Conservation (phyloP, 2,329 filamentous ascomycete species). For the Rhexocercosporidium sp. region DNA sequence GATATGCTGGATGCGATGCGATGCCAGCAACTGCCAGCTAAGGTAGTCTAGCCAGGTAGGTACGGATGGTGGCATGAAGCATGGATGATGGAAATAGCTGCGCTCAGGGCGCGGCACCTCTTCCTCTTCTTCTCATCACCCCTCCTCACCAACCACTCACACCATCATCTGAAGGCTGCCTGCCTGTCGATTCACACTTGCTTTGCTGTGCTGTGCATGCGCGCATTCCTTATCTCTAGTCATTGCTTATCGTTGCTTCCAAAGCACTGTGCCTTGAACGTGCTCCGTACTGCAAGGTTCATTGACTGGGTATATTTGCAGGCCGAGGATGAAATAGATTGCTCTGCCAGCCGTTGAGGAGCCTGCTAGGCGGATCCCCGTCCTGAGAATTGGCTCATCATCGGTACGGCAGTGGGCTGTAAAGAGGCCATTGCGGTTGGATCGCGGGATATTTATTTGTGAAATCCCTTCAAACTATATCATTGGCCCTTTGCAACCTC, state of each 20-base stretch:
- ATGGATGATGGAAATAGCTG: neutral
- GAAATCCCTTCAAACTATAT: too few relatives aligned
- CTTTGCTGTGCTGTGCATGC: neutral
- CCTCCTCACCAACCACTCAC: neutral
- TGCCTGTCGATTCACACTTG: neutral
- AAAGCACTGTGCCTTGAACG: constrained; percentile 14
- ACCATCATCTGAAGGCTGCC: neutral
- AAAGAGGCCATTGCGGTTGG: neutral
- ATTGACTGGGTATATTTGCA: neutral
- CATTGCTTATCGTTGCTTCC: constrained; percentile 6
- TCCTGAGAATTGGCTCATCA: neutral
- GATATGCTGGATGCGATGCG: neutral
- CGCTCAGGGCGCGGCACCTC: neutral
- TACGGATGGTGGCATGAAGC: neutral
- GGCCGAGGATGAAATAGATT: constrained; percentile 2
- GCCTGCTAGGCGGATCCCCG: neutral
- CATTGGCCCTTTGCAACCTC: neutral
- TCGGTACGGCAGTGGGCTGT: neutral
- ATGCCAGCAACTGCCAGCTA: neutral
- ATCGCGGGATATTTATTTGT: neutral
- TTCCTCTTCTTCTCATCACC: neutral
- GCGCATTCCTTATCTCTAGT: constrained; percentile 9
- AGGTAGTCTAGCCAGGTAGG: neutral
- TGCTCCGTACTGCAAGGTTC: neutral
- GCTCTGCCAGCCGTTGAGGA: neutral